Percentiles rank a stretch among this genome's conserved stretches.
Conservation (phyloP, 2,329 filamentous ascomycete genomes). For the Ophiostoma sp. region DNA sequence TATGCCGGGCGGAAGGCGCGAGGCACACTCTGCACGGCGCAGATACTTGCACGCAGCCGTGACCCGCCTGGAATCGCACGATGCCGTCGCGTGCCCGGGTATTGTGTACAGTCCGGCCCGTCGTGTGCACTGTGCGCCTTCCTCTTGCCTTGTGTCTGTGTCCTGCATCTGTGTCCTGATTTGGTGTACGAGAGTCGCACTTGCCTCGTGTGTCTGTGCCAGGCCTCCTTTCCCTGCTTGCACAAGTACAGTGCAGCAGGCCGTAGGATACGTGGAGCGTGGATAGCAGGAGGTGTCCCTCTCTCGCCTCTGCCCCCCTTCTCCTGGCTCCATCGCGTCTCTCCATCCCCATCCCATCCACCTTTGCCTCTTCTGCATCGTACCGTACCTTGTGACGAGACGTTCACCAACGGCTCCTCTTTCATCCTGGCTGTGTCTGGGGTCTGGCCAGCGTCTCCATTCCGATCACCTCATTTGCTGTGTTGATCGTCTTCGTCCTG, state of each 20-base stretch:
- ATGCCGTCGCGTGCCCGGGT: background rate
- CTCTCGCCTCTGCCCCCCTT: background rate
- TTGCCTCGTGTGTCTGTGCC: background rate
- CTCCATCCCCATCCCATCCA: background rate
- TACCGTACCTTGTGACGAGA: constrained; percentile 9
- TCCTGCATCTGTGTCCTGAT: no score
- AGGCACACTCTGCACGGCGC: background rate
- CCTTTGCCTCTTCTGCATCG: constrained; percentile 17
- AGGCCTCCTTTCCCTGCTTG: background rate
- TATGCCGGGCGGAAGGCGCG: background rate
- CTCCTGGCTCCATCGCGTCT: background rate
- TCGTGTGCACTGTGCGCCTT: constrained; percentile 4
- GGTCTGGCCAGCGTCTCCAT: background rate
- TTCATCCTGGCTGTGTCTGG: background rate
- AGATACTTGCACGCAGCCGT: background rate
- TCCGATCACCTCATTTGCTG: background rate
- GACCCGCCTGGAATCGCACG: background rate
- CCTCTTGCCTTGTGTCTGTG: background rate
- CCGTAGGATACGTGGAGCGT: no score
- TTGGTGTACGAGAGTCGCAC: no score
- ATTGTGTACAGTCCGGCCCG: background rate
- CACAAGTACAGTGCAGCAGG: background rate
- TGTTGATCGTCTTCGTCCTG: background rate
- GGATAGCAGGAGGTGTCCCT: no score
- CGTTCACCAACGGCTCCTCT: constrained; percentile 10